Percentiles rank a stretch among this genome's conserved stretches.
Conservation (phyloP, 352 stramenopile genomes). For the Pythium phragmitis region DNA sequence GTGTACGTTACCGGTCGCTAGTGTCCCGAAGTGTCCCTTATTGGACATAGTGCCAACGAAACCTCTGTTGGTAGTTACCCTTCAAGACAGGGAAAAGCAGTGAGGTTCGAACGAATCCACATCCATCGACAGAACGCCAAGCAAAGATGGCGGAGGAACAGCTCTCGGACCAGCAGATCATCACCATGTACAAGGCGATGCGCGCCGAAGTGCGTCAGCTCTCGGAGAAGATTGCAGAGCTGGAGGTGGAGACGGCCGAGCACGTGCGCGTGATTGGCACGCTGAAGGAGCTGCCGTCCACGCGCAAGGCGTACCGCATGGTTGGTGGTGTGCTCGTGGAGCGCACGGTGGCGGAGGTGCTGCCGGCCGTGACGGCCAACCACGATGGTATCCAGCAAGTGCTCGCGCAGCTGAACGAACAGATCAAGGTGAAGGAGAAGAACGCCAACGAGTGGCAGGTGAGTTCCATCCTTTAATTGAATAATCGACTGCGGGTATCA, state of each 20-base stretch:
- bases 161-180: constrained; percentile 85
- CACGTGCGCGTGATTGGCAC: constrained; percentile 85
- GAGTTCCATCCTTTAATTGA: neutral
- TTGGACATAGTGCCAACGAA: neutral
- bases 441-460: constrained; percentile 82
- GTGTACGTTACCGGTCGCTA: constrained; percentile 77
- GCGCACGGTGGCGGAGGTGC: constrained; percentile 94
- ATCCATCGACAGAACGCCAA: constrained; percentile 3
- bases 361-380: constrained; percentile 89
- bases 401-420: constrained; percentile 69
- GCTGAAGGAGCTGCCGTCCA: constrained; percentile 61
- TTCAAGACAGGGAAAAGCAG: neutral
- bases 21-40: constrained; percentile 15
- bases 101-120: constrained; percentile 1
- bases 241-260: constrained; percentile 82
- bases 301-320: constrained; percentile 93
- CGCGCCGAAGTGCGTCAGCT: constrained; percentile 79
- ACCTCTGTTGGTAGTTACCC: neutral
- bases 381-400: constrained; percentile 80
- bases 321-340: constrained; percentile 96
- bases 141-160: constrained; percentile 34
- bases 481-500: neutral
- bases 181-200: constrained; percentile 87
- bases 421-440: constrained; percentile 84
- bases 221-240: constrained; percentile 81